Base-by-base conservation (phyloP, 2,329 filamentous ascomycete species). In the Exophiala calicioides region DNA sequence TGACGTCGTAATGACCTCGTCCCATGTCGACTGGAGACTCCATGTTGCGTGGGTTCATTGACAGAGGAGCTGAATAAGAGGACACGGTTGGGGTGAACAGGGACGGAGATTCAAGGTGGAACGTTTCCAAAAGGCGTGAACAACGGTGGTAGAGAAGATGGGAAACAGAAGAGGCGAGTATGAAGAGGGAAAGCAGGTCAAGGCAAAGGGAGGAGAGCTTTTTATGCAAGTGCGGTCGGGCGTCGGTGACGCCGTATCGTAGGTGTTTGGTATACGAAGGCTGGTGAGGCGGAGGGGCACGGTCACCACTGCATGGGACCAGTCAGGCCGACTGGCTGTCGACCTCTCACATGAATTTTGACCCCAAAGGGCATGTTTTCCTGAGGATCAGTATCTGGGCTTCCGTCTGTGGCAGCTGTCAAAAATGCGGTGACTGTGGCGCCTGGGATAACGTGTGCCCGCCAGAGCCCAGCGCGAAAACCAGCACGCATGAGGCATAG, bases 1-100 rank as follows among this genome's bases (percentile, higher is more conserved):
- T 50, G 39, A 55, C 55, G 13, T 59, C 57, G 40, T 59, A 59
- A 27, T 53, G 56, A 6, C 57, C 57, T 27, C 57, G 55, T 21
- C 57, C 57, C 43, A 45, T 47, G 53, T 58, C 55, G 33, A 53
- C 26, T 33, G 48, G 53, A 38, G 47, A 26, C 26, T 53, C 33
- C 48, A 58, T 53, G 18, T n/a, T 35, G 30, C 19, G 7, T 9
- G 7, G 7, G 10, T 33, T 7, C 15, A 7, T 42, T 31, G 15
- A 19, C 20, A 18, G 9, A 37, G 10, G 34, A 19, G 34, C 9
- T n/a, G n/a, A n/a, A n/a, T n/a, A n/a, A n/a, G n/a, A n/a, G n/a
- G n/a, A n/a, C n/a, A n/a, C n/a, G n/a, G n/a, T n/a, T n/a, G n/a
- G n/a, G n/a, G n/a, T n/a, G n/a, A n/a, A n/a, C n/a, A n/a, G n/a